Base-by-base conservation (phyloP, 495 filamentous ascomycete genomes). In the Umbilicaria muhlenbergii region DNA sequence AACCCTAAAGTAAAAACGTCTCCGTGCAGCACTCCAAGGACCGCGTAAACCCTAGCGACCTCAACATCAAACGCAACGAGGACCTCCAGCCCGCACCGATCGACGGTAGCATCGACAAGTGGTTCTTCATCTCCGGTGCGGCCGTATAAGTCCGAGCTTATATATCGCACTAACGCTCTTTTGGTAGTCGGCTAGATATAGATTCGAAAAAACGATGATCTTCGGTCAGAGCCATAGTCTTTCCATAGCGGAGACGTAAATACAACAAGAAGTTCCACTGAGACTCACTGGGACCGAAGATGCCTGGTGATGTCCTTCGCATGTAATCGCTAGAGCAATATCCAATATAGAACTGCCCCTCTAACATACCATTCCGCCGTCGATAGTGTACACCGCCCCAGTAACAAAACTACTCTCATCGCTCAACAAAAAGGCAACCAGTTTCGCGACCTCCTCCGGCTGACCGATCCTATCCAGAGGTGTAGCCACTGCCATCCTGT, bases 41-140 rank as follows among this genome's bases (percentile, higher is more conserved):
- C 64, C 77, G 77, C 52, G 74, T 80, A 50, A 69, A 74, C 43
- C 63, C 71, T 44, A 56, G 57, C 48, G 49, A 48, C 14, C 39
- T 48, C 11, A 52, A 53, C 36, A 56, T 56, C 34, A 43, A 46
- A 32, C 43, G 33, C 12, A 68, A 75, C 58, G 74, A 95, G 71
- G 78, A 89, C 52, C 69, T 87, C 13, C 58, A 71, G 15, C 83
- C 91, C 43, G 89, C 84, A 43, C 83, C 87, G 47, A 93, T 96
- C 53, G 91, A 99, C 61, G 77, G 80, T 54, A 91, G 79, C 69
- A 93, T 95, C 58, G 91, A 99, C 77, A 99, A 99, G 75, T 99
- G 92, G 91, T 99, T 99, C 79, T 99, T 94, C 75, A 99, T 99
- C 68, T 95, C 89, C 61, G 91, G 91, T 61, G 91, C 91, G 62